A percentile compares a stretch with the other conserved stretches of the same genome.
Conservation (phyloP, 108 stramenopile genomes). For the Skeletonema grethae region DNA sequence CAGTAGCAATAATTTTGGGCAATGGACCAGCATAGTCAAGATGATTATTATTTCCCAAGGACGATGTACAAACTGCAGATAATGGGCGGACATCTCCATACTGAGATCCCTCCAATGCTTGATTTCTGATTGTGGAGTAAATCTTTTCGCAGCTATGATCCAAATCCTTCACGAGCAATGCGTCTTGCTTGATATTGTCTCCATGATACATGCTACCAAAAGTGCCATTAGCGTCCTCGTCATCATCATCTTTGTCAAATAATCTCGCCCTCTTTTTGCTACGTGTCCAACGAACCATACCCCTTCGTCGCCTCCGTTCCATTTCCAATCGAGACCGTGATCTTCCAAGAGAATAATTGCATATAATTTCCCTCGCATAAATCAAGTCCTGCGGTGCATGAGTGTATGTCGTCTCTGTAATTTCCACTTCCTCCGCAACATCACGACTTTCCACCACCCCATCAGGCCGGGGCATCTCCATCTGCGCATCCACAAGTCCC, state of each 20-base stretch:
- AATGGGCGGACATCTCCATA: slow-evolving; percentile 80
- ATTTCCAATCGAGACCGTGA: slow-evolving; percentile 69
- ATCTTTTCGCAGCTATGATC: slow-evolving; percentile 60
- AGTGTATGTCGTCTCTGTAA: slow-evolving; percentile 85
- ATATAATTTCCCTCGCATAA: slow-evolving; percentile 71
- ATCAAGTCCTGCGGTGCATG: slow-evolving; percentile 81
- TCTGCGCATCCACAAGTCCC: slow-evolving; percentile 13
- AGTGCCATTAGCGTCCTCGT: slow-evolving; percentile 40
- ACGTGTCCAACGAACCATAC: slow-evolving; percentile 54
- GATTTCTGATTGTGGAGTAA: slow-evolving; percentile 60
- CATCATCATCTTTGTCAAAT: slow-evolving; percentile 39
- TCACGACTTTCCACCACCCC: slow-evolving; percentile 38
- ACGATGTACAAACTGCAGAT: slow-evolving; percentile 61
- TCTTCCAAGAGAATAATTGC: slow-evolving; percentile 70
- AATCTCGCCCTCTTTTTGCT: slow-evolving; percentile 47
- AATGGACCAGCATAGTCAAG: slow-evolving; percentile 31
- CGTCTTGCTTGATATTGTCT: slow-evolving; percentile 26
- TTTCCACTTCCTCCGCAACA: background rate
- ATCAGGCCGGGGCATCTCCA: slow-evolving; percentile 27
- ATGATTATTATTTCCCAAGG: slow-evolving; percentile 9
- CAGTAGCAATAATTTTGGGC: slow-evolving; percentile 79
- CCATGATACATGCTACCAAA: slow-evolving; percentile 30
- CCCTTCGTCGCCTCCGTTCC: slow-evolving; percentile 66
- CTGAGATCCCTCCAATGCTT: slow-evolving; percentile 80
- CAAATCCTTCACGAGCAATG: slow-evolving; percentile 45